Evolutionary conservation across 768 basidiomycete genomes (phyloP), one percentile per base, ranked within the genome.

Genomic region (Obba rivulosa): DNA sequence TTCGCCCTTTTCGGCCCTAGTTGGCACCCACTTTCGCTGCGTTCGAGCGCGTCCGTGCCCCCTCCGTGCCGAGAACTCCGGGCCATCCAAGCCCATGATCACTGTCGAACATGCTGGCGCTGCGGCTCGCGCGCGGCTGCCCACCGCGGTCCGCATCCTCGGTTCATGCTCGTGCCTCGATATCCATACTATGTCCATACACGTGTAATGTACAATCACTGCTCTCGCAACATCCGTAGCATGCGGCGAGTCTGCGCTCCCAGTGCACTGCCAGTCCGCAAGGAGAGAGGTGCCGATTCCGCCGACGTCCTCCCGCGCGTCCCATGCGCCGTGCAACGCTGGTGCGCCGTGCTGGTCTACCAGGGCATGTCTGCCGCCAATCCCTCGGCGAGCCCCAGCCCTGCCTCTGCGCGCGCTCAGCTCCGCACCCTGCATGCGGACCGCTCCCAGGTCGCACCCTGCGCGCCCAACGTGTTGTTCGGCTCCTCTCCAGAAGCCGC

Each of bases 231-330:
- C 20, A 34, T 38, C 45, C 40, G 50, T 44, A 49, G 53, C 56
- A 57, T 51, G 56, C 56, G 53, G 56, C 49, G 23, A 13, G 28
- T 24, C 31, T n/a, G 25, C 39, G 34, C 42, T 35, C 34, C 21
- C n/a, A 39, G n/a, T 16, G 17, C 43, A 31, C 28, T 45, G 40
- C 49, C 44, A 44, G 36, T 50, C 11, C 43, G 49, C 37, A 46
- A 46, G 41, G 47, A 45, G 48, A 55, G 44, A 55, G 57, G 57
- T 52, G 53, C 54, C 54, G 46, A 46, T 56, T 58, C 57, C 57
- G 53, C 57, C 57, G 57, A 58, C 57, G 54, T 53, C 57, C 54
- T 42, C 46, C 57, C 57, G 57, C 54, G 25, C 45, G 20, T 41
- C 41, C 50, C 37, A 43, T 45, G 48, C 53, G 48, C 49, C 34